phyloP scores from a whole-genome alignment of 768 basidiomycete species.

The Hebeloma cylindrosporum region DNA sequence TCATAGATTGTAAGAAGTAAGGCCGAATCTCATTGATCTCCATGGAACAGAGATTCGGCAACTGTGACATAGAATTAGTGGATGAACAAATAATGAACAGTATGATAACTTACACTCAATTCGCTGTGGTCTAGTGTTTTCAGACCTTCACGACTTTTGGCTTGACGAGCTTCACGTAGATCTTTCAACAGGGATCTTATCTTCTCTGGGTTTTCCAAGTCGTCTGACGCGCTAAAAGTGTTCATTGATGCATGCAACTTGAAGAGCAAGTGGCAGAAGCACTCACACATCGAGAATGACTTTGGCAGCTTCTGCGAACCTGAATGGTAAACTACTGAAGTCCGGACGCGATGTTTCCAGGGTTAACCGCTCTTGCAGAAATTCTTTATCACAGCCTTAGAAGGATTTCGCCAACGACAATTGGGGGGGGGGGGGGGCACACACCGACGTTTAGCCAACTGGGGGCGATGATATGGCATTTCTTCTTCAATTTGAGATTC shows the following conservation, averaged over 20 bases:
- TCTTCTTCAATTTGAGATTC: slow-evolving; percentile 91
- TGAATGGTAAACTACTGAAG: slow-evolving; percentile 83
- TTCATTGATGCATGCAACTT: neutral
- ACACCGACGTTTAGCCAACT: slow-evolving; percentile 85
- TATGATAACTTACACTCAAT: slow-evolving; percentile 57
- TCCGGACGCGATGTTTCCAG: slow-evolving; percentile 71
- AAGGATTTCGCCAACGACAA: neutral
- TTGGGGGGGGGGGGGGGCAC: slow-evolving; percentile 25
- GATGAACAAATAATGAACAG: neutral
- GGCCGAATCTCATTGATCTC: slow-evolving; percentile 94
- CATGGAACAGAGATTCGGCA: slow-evolving; percentile 84
- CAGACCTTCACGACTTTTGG: slow-evolving; percentile 88
- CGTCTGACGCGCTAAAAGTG: slow-evolving; percentile 76
- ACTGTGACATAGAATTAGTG: slow-evolving; percentile 38
- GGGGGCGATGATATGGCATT: slow-evolving; percentile 90
- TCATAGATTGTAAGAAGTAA: slow-evolving; percentile 84
- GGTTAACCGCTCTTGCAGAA: slow-evolving; percentile 69
- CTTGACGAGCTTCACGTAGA: slow-evolving; percentile 92
- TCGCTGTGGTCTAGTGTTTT: slow-evolving; percentile 78
- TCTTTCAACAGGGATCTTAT: slow-evolving; percentile 87
- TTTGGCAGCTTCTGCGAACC: slow-evolving; percentile 89
- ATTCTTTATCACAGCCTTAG: slow-evolving; percentile 55
- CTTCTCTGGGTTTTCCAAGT: slow-evolving; percentile 81
- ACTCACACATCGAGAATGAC: slow-evolving; percentile 90
- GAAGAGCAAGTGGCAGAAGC: neutral